phyloP scores from a whole-genome alignment of 2,329 filamentous ascomycete species.

The Lachnellula arida region DNA sequence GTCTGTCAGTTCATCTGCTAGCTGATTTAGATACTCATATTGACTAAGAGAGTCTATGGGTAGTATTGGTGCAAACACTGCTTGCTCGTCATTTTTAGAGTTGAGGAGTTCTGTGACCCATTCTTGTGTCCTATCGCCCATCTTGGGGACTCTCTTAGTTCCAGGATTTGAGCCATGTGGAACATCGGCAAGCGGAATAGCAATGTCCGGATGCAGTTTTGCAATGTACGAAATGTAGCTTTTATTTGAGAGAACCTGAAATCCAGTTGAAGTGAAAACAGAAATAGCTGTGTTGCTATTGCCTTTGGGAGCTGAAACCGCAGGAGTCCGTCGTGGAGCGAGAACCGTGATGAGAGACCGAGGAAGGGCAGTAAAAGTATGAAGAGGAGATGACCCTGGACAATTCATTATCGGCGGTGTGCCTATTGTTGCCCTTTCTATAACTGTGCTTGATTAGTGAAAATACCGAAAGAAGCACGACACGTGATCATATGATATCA shows the following conservation, averaged over 20 bases:
- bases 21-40: conserved; percentile 70
- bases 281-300: conserved; percentile 69
- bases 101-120: conserved; percentile 70
- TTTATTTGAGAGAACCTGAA: conserved; percentile 62
- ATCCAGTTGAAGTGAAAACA: conserved; percentile 83
- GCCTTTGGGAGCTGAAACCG: conserved; percentile 64
- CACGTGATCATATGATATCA: conserved; percentile 17
- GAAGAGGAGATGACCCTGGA: conserved; percentile 47
- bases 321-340: conserved; percentile 71
- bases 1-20: conserved; percentile 58
- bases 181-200: conserved; percentile 73
- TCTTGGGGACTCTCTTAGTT: conserved; percentile 71
- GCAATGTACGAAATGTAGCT: conserved; percentile 64
- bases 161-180: conserved; percentile 52
- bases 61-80: conserved; percentile 63
- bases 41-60: conserved; percentile 73
- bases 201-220: conserved; percentile 72
- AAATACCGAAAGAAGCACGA: conserved; percentile 1
- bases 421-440: conserved; percentile 43
- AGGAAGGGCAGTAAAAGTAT: conserved; percentile 72
- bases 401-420: conserved; percentile 48
- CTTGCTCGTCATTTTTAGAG: conserved; percentile 29
- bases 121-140: conserved; percentile 78
- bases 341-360: conserved; percentile 64
- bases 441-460: conserved; percentile 39